Evolutionary conservation across 139 green algal genomes (phyloP).

Genomic region (Coelastrella sp.): DNA sequence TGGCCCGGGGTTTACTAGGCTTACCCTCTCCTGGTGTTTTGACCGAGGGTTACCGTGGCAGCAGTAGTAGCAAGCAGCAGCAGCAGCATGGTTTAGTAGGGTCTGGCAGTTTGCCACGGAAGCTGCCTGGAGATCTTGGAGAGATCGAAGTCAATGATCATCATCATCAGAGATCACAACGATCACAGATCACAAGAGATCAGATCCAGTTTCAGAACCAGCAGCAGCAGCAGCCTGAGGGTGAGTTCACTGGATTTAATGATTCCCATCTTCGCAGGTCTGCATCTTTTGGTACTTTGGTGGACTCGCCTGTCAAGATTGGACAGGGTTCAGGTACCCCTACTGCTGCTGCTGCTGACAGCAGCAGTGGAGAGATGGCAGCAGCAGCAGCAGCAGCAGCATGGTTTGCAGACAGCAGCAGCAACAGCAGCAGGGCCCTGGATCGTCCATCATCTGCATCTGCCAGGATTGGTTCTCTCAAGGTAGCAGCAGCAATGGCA

Average conservation of each 20-base stretch:
- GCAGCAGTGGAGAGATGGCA: background rate
- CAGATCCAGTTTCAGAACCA: background rate
- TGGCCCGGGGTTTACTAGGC: constrained; percentile 4
- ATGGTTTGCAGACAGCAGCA: background rate
- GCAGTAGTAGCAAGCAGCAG: background rate
- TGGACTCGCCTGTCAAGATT: background rate
- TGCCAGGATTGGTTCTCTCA: background rate
- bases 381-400: constrained; percentile 8
- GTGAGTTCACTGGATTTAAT: background rate
- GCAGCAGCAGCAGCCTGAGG: constrained; percentile 13
- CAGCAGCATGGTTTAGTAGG: constrained; percentile 21
- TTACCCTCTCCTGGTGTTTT: background rate
- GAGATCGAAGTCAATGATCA: constrained; percentile 7
- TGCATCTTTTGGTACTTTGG: background rate
- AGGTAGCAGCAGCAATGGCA: constrained; percentile 22
- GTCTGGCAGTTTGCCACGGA: background rate
- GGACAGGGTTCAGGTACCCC: background rate
- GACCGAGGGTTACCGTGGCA: background rate
- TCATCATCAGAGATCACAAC: too few relatives aligned
- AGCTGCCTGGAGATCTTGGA: background rate
- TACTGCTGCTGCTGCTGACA: constrained; percentile 4
- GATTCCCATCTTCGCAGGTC: background rate
- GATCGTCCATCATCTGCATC: background rate
- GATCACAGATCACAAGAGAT: too few relatives aligned
- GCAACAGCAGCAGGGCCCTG: background rate